phyloP scores from a whole-genome alignment of 768 basidiomycete species.

The Porpolomopsis calyptriformis region DNA sequence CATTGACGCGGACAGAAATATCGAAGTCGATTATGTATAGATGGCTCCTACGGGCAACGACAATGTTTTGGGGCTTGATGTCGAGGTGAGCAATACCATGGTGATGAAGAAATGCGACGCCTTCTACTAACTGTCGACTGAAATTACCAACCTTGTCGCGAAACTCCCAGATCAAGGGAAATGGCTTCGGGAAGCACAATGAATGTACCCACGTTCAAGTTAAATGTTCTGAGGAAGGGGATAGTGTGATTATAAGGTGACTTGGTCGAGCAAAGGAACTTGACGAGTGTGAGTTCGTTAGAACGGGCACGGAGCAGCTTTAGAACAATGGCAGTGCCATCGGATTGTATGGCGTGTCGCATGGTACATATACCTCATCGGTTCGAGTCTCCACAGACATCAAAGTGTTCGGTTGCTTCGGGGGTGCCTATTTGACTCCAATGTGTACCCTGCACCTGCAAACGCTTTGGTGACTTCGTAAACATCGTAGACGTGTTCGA shows the following conservation, averaged over 20 bases:
- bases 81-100: slow-evolving; percentile 77
- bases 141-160: slow-evolving; percentile 2
- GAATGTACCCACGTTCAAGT: not conserved
- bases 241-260: slow-evolving; percentile 2
- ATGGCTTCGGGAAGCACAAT: slow-evolving; percentile 2
- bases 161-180: slow-evolving; percentile 2
- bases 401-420: slow-evolving; percentile 2
- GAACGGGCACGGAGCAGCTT: slow-evolving; percentile 2
- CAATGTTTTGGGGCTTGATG: slow-evolving; percentile 74
- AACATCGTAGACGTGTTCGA: not conserved
- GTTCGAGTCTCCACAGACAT: not conserved
- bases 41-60: slow-evolving; percentile 62
- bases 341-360: not conserved
- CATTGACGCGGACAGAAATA: slow-evolving; percentile 5
- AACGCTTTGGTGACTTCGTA: slow-evolving; percentile 1
- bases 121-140: not conserved
- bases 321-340: not conserved
- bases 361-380: not conserved
- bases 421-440: slow-evolving; percentile 3
- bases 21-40: slow-evolving; percentile 42
- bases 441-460: not conserved
- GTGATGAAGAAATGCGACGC: slow-evolving; percentile 48
- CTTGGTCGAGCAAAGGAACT: not conserved
- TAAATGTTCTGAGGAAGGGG: not conserved
- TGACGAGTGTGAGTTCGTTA: slow-evolving; percentile 7